A percentile compares a stretch with the other conserved stretches of the same genome.
Evolutionary conservation across 2,329 filamentous ascomycete species (phyloP).

Genomic region (Teratosphaeria zuluensis): DNA sequence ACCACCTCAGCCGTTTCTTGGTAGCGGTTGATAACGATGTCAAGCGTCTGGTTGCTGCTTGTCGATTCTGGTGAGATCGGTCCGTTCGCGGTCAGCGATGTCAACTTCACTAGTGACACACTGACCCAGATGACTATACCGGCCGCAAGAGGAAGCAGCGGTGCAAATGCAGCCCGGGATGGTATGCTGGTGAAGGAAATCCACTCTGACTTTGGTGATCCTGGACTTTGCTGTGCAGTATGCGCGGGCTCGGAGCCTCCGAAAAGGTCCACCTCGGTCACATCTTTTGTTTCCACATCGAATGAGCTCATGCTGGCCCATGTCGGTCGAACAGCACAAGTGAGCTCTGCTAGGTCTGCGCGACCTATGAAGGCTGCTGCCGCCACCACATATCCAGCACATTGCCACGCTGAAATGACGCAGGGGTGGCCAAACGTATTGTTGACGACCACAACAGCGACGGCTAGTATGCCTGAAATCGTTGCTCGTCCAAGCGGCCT

Average conservation of each 20-base stretch:
- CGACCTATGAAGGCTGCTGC: neutral
- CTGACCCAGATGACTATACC: neutral
- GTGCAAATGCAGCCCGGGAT: neutral
- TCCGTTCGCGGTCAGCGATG: neutral
- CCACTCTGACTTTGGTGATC: neutral
- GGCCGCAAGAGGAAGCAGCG: neutral
- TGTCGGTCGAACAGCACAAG: neutral
- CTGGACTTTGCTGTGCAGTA: neutral
- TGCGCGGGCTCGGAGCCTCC: neutral
- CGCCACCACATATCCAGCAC: neutral
- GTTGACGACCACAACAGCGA: neutral
- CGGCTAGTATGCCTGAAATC: neutral
- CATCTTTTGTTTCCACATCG: neutral
- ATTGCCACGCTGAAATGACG: neutral
- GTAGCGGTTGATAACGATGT: slow-evolving; percentile 3
- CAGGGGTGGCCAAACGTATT: neutral
- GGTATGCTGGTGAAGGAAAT: neutral
- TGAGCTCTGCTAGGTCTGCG: neutral
- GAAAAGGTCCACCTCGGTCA: neutral
- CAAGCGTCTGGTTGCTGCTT: neutral
- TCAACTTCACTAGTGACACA: neutral
- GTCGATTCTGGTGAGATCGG: neutral
- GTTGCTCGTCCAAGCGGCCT: neutral
- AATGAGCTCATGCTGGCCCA: neutral
- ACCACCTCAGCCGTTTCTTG: neutral